Percentiles rank a stretch among this genome's conserved stretches.
These are phyloP conservation scores for Fagus crenata DNA, from an alignment of 306 rosid genomes.

Conservation along the genomic window DNA sequence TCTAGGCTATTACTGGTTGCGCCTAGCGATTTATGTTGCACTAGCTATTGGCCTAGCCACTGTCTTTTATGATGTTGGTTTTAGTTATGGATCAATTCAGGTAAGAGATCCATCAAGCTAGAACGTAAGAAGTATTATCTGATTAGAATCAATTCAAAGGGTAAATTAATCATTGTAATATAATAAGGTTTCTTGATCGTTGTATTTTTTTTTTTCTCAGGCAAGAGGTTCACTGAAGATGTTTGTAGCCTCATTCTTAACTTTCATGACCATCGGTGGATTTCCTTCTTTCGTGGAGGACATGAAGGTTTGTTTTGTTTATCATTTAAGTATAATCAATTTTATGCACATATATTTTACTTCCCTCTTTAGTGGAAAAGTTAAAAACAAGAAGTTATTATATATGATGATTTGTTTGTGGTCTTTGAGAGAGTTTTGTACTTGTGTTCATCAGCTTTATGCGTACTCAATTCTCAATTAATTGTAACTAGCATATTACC, in stretches of 20 bases:
- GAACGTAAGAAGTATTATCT: not conserved
- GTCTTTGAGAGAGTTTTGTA: too few relatives aligned
- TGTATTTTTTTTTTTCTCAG: constrained; percentile 31
- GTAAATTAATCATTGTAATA: constrained; percentile 22
- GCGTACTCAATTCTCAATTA: too few relatives aligned
- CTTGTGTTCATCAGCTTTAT: not conserved
- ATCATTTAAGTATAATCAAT: not conserved
- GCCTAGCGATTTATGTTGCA: constrained; percentile 38
- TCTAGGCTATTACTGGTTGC: constrained; percentile 49
- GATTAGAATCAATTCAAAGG: constrained; percentile 12
- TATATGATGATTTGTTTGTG: too few relatives aligned
- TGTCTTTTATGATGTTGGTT: constrained; percentile 44
- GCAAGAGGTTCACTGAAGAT: constrained; percentile 58
- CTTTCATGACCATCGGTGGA: constrained; percentile 78
- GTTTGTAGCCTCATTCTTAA: constrained; percentile 47
- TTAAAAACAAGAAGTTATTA: too few relatives aligned
- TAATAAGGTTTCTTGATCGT: too few relatives aligned
- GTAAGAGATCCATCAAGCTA: constrained; percentile 17
- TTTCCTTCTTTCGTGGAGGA: constrained; percentile 78
- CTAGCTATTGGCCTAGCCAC: constrained; percentile 48
- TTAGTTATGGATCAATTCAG: constrained; percentile 40
- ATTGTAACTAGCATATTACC: too few relatives aligned
- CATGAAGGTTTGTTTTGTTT: constrained; percentile 49
- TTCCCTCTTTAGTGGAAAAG: not conserved
- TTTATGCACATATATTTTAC: not conserved